A percentile compares a stretch with the other conserved stretches of the same genome.
Conservation (phyloP, 176 grass and related monocot genomes). For the Microstegium vimineum region DNA sequence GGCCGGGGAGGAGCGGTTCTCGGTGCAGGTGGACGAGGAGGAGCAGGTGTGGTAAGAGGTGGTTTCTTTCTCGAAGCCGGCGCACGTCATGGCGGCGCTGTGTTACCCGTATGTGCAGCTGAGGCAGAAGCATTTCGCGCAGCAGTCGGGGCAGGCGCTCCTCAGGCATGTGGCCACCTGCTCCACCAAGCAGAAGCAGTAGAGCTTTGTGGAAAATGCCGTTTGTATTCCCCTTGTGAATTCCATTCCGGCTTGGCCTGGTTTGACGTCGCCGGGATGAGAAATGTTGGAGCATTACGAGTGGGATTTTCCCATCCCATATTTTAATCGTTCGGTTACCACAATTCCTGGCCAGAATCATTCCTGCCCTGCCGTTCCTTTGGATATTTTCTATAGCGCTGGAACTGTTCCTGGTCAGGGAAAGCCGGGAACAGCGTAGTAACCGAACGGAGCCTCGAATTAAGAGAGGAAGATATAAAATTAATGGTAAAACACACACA, state of each 20-base stretch:
- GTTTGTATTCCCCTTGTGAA: neutral
- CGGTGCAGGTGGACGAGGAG: constrained; percentile 58
- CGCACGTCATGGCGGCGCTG: constrained; percentile 47
- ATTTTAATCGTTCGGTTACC: too few species aligned
- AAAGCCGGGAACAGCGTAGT: too few species aligned
- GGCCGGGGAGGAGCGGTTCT: constrained; percentile 89
- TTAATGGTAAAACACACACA: neutral
- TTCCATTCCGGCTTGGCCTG: neutral
- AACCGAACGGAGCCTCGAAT: too few species aligned
- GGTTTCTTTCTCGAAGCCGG: constrained; percentile 76
- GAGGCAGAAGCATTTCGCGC: constrained; percentile 64
- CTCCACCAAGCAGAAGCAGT: neutral
- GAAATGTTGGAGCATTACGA: neutral
- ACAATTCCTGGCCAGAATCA: too few species aligned
- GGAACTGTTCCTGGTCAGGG: too few species aligned
- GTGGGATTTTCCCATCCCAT: neutral
- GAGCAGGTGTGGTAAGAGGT: constrained; percentile 85
- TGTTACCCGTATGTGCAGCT: constrained; percentile 70
- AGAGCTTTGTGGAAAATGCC: neutral
- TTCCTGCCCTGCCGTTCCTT: too few species aligned
- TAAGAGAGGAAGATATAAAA: neutral
- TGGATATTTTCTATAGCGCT: too few species aligned
- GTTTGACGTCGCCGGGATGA: neutral
- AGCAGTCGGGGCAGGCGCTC: constrained; percentile 44
- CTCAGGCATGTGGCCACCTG: constrained; percentile 33